Base-by-base conservation (phyloP, 2,329 filamentous ascomycete species). In the Ophiocordyceps robertsii region DNA sequence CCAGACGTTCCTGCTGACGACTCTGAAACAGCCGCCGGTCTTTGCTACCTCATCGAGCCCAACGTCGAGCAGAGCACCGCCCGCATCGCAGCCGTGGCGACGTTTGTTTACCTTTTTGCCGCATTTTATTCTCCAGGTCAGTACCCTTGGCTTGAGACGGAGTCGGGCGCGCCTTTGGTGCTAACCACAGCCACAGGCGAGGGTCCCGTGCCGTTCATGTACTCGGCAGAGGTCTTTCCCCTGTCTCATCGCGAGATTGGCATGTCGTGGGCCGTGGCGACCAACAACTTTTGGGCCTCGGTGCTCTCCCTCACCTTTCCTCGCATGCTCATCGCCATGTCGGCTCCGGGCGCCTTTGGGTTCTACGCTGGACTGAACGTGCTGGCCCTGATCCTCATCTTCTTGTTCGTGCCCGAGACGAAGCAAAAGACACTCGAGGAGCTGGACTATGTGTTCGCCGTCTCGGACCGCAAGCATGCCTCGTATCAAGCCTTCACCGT, bases 351-450 rank as follows among this genome's bases (percentile, higher is more conserved):
- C 16, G 59, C 58, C 5, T 62, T 63, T 43, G 62, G 62, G 0
- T 63, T 69, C 48, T 72, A 72, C 38, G 68, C 68, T 0, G 68
- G 60, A 2, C 63, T 71, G 30, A 72, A 72, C 47, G 36, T 67
- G 1, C 51, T 68, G 0, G 68, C 67, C 0, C 63, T 69, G 51
- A 43, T 61, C 35, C 59, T 72, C 47, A 71, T 71, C 47, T 70
- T 71, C 46, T 58, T 69, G 27, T 62, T 70, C 40, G 63, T 72
- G 0, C 69, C 68, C 0, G 69, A 72, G 53, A 72, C 69, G 2
- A 71, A 71, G 55, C 66, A 69, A 32, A 63, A 66, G 42, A 71
- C 68, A 0, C 59, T 72, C 0, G 69, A 72, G 46, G 69, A 72
- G 43, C 63, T 72, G 9, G 68, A 72, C 53, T 66, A 66, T 30